These are phyloP conservation scores for Polytrichum commune DNA, from an alignment of 225 moss, liverwort and hornwort species.

Conservation along the genomic window DNA sequence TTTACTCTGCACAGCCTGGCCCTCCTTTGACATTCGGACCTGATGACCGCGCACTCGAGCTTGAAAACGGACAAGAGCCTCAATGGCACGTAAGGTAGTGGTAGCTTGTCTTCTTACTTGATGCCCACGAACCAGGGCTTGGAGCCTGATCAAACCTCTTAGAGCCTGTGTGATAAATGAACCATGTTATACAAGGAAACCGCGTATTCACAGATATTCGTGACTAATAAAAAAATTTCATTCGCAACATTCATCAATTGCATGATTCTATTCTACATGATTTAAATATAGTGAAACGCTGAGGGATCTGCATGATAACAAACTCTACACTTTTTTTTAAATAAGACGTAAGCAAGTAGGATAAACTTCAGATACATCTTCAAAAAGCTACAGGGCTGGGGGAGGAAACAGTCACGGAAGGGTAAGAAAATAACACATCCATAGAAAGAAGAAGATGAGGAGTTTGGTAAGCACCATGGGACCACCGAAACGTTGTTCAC, in stretches of 20 bases:
- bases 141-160: conserved; percentile 44
- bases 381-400: background rate
- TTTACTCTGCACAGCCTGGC: conserved; percentile 49
- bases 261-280: no score
- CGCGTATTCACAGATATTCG: background rate
- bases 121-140: conserved; percentile 58
- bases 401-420: background rate
- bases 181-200: background rate
- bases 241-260: no score
- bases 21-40: conserved; percentile 62
- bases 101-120: conserved; percentile 56
- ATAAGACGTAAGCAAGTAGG: no score
- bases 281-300: no score
- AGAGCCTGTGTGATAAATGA: conserved; percentile 21
- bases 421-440: background rate
- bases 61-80: conserved; percentile 57
- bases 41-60: conserved; percentile 48
- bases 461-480: conserved; percentile 22
- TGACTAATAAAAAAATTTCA: background rate
- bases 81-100: conserved; percentile 52
- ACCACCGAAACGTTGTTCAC: conserved; percentile 41
- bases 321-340: no score
- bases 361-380: no score
- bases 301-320: no score
- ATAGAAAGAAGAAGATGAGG: background rate